Evolutionary conservation across 2,329 filamentous ascomycete species (phyloP), one percentile per base, ranked within the genome.

Genomic region (Chlorencoelia australis): DNA sequence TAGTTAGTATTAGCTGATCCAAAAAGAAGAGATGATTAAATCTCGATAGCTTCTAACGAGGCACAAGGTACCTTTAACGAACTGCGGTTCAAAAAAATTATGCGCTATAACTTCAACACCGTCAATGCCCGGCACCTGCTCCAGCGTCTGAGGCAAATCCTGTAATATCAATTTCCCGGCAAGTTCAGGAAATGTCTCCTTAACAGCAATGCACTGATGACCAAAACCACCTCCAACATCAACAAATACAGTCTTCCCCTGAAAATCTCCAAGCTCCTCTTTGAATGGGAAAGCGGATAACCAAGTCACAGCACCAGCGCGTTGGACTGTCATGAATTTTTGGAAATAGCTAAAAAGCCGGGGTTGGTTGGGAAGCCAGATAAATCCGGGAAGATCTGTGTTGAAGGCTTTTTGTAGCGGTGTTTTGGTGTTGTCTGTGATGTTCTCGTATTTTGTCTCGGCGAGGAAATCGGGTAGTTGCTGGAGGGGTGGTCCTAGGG

Each of bases 221-320:
- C 62, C 63, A 11, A 52, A 49, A 1, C 56, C 57, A 22, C 64
- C 60, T 5, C 62, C 60, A 10, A 65, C 47, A 40, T 66, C 59
- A 3, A 66, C 60, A 28, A 62, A 52, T 21, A 64, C 17, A 3
- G n/a, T 7, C 10, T 14, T 21, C 4, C 7, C 10, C 4, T 28
- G 16, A 8, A 19, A 28, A 3, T 20, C 24, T 10, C 25, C 25
- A 7, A 28, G 10, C 25, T 34, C 32, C 16, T 27, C 5, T 27
- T 27, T 18, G 32, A 34, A 18, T 2, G 22, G 32, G 20, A 27
- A 34, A 17, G 11, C 17, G 48, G 7, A 65, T 44, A 44, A 24
- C 34, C 31, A 45, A 22, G 24, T 22, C 3, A 21, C 11, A 6
- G 25, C 15, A 10, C 31, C 33, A 13, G 18, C 11, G 9, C 29